A percentile compares a stretch with the other conserved stretches of the same genome.
These are phyloP conservation scores for Ajuga reptans DNA, from an alignment of 305 asterid genomes.

Conservation along the genomic window DNA sequence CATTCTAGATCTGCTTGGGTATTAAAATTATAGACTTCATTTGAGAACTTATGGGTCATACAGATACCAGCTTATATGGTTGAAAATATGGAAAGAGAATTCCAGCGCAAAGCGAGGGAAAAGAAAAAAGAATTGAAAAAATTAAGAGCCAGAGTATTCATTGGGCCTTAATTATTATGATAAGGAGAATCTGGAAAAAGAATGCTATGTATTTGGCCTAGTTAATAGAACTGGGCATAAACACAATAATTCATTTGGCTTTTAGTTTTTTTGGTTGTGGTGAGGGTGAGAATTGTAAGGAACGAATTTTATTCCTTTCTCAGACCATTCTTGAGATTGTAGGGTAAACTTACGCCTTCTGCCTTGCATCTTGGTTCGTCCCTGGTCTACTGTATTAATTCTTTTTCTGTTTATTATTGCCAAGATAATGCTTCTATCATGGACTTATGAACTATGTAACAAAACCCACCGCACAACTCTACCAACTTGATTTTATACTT, in stretches of 20 bases:
- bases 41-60: slow-evolving; percentile 2
- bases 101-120: not conserved
- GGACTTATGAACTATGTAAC: not conserved
- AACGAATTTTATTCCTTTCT: not conserved
- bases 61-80: not conserved
- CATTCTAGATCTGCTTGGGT: slow-evolving; percentile 21
- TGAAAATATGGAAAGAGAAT: not conserved
- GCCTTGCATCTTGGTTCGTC: not conserved
- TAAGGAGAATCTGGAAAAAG: not conserved
- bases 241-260: too few species aligned
- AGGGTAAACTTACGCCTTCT: not conserved
- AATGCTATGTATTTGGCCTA: too few species aligned
- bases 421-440: not conserved
- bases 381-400: not conserved
- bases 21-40: not conserved
- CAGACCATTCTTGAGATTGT: not conserved
- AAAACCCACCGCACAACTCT: not conserved
- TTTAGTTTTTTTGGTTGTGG: not conserved
- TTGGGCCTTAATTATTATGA: not conserved
- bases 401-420: not conserved
- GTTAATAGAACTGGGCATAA: too few species aligned
- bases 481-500: not conserved
- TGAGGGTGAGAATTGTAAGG: not conserved
- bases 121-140: too few species aligned
- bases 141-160: not conserved